These are phyloP conservation scores for Cyberlindnera maritima DNA, from an alignment of 805 yeast species.

Conservation along the genomic window DNA sequence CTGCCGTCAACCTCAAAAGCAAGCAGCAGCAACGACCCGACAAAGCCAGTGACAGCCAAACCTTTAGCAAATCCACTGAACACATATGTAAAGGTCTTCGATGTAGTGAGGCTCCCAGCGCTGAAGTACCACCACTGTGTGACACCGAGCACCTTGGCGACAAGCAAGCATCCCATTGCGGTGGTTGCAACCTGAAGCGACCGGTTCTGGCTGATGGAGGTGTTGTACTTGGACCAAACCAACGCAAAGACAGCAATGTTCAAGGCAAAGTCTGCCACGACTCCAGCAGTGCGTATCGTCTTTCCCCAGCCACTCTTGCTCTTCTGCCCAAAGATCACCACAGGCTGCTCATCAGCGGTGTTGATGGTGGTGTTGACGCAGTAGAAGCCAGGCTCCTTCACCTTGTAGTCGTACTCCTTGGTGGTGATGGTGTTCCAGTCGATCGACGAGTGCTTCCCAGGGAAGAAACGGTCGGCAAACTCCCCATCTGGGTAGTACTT, in stretches of 20 bases:
- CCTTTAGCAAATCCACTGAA: neutral
- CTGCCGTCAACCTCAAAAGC: neutral
- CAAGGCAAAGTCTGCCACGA: neutral
- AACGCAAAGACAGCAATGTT: neutral
- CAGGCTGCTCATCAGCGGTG: neutral
- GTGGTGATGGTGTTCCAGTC: neutral
- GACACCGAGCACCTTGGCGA: neutral
- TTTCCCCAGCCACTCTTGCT: neutral
- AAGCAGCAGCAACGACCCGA: neutral
- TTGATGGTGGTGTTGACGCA: neutral
- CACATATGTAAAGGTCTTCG: neutral
- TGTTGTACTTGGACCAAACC: neutral
- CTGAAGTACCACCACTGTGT: neutral
- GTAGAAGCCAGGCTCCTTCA: neutral
- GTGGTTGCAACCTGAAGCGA: neutral
- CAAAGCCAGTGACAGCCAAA: neutral
- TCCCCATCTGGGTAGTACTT: neutral
- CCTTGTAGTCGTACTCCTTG: neutral
- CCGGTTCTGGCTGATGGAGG: neutral
- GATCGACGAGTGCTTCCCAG: neutral
- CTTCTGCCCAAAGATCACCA: neutral
- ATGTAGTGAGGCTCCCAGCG: neutral
- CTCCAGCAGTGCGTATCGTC: neutral
- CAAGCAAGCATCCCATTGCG: neutral
- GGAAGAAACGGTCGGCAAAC: neutral